phyloP scores from a whole-genome alignment of 2,329 filamentous ascomycete species.

The Fusarium concolor region DNA sequence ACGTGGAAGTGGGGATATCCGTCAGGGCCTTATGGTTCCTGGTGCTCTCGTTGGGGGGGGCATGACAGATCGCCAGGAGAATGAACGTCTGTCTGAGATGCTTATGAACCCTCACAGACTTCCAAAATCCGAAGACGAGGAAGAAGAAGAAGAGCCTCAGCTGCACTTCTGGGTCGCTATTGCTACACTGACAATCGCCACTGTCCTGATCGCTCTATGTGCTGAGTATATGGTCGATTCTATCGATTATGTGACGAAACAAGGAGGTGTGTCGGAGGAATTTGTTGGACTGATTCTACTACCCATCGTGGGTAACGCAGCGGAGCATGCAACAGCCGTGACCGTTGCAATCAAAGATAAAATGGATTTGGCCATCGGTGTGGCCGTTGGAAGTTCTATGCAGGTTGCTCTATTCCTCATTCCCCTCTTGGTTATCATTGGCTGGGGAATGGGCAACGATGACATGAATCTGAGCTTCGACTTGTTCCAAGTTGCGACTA shows the following conservation, averaged over 20 bases:
- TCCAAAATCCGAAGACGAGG: slow-evolving; percentile 61
- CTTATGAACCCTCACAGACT: slow-evolving; percentile 55
- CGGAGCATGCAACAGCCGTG: slow-evolving; percentile 84
- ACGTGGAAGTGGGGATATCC: slow-evolving; percentile 51
- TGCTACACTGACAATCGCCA: slow-evolving; percentile 76
- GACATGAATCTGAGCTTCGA: slow-evolving; percentile 88
- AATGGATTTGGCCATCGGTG: slow-evolving; percentile 85
- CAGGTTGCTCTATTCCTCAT: slow-evolving; percentile 85
- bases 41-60: slow-evolving; percentile 54
- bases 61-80: slow-evolving; percentile 51
- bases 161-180: slow-evolving; percentile 79
- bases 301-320: slow-evolving; percentile 85
- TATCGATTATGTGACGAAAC: slow-evolving; percentile 74
- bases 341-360: slow-evolving; percentile 86
- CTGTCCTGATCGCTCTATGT: slow-evolving; percentile 83
- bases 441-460: slow-evolving; percentile 78
- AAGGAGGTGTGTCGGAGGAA: slow-evolving; percentile 72
- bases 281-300: slow-evolving; percentile 85
- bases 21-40: slow-evolving; percentile 55
- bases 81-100: slow-evolving; percentile 59
- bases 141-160: slow-evolving; percentile 76
- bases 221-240: slow-evolving; percentile 82
- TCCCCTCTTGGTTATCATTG: slow-evolving; percentile 79
- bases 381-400: slow-evolving; percentile 83
- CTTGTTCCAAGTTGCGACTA: slow-evolving; percentile 85